Conservation (phyloP, 805 yeast genomes). For the Metschnikowia cerradonensis region DNA sequence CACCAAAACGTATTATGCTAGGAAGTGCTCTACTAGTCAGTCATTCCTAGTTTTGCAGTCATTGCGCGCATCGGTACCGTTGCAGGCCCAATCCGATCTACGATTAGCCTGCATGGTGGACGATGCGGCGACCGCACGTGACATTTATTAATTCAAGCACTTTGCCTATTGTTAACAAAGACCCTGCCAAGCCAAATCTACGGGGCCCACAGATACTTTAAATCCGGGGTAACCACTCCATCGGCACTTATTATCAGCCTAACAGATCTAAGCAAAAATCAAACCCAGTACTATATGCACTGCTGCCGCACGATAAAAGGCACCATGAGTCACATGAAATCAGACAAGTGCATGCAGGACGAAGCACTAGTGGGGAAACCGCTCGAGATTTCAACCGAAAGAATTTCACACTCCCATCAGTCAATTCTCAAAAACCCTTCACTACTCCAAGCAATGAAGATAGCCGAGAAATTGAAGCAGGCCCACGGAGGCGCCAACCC, state of each 20-base stretch:
- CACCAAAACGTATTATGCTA: no score
- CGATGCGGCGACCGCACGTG: slow-evolving; percentile 12
- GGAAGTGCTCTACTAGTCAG: no score
- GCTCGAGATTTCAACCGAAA: neutral
- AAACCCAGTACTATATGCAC: neutral
- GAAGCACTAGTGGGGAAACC: neutral
- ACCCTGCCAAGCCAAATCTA: no score
- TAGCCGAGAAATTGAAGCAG: slow-evolving; percentile 39
- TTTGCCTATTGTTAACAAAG: no score
- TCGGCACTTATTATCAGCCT: neutral
- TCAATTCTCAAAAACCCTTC: neutral
- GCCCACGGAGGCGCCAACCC: slow-evolving; percentile 38
- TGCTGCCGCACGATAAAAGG: neutral
- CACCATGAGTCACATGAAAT: slow-evolving; percentile 4
- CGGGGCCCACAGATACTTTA: neutral
- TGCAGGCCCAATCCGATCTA: neutral
- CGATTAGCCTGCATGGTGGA: slow-evolving; percentile 6
- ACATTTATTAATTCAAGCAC: slow-evolving; percentile 2
- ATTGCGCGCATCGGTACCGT: neutral
- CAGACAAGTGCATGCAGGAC: slow-evolving; percentile 3
- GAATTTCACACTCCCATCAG: neutral
- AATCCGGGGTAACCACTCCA: neutral
- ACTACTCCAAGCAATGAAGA: slow-evolving; percentile 30
- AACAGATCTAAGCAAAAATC: neutral
- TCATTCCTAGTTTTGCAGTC: neutral